These are phyloP conservation scores for Crithidia sp. DNA, from an alignment of 208 protist species.

Conservation along the genomic window DNA sequence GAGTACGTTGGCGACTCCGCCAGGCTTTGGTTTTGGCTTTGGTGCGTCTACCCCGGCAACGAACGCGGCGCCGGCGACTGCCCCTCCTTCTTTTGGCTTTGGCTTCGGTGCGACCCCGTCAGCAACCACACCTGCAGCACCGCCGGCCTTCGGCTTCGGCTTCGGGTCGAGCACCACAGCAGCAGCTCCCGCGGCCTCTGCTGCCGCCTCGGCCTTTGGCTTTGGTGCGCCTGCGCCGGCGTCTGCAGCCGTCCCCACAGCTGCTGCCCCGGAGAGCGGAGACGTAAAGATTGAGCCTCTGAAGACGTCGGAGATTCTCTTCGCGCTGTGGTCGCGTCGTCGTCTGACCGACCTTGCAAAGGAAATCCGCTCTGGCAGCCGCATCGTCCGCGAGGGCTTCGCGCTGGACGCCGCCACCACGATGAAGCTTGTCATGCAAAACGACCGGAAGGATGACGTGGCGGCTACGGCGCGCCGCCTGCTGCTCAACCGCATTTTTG, in stretches of 20 bases:
- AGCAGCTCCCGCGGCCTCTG: background rate
- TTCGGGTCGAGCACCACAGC: conserved; percentile 13
- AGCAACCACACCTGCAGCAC: background rate
- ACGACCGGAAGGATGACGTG: conserved; percentile 83
- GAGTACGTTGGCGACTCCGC: conserved; percentile 1
- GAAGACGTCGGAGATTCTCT: conserved; percentile 74
- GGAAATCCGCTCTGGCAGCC: conserved; percentile 80
- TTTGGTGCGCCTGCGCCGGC: conserved; percentile 30
- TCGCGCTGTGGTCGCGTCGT: conserved; percentile 75
- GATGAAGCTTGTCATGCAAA: conserved; percentile 89
- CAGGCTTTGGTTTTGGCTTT: conserved; percentile 45
- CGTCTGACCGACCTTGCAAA: conserved; percentile 64
- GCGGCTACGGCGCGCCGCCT: conserved; percentile 44
- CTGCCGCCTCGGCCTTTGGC: background rate
- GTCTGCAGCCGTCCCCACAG: background rate
- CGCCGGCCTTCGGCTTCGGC: conserved; percentile 22
- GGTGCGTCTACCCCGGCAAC: conserved; percentile 6
- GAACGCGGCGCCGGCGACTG: background rate
- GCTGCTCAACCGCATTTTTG: conserved; percentile 78
- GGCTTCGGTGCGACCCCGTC: conserved; percentile 20
- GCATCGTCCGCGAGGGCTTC: conserved; percentile 77
- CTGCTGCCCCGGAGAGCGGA: conserved; percentile 10
- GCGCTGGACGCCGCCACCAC: conserved; percentile 34
- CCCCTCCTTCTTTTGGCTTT: conserved; percentile 21
- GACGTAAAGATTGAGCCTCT: conserved; percentile 45